Evolutionary conservation across 1,284 basidiomycete genomes (phyloP).

Genomic region (Boletus smithii): DNA sequence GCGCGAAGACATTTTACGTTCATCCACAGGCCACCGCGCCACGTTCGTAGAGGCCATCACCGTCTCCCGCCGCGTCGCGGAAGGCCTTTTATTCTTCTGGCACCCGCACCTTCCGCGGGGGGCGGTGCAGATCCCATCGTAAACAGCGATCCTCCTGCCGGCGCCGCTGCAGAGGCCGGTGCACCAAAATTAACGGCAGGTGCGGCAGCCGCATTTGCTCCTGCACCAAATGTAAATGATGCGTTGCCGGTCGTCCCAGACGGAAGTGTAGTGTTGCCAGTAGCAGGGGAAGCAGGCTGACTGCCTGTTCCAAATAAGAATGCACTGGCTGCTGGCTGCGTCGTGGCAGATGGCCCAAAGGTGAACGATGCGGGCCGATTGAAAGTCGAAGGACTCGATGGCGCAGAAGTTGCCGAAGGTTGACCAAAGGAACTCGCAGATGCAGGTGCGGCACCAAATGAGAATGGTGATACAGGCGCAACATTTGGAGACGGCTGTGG

Average conservation of each 20-base stretch:
- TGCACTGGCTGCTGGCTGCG: conserved; percentile 27
- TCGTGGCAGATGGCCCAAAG: conserved; percentile 37
- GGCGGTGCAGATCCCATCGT: conserved; percentile 54
- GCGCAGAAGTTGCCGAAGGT: conserved; percentile 41
- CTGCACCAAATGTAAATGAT: conserved; percentile 37
- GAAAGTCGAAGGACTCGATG: conserved; percentile 51
- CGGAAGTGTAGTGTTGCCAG: conserved; percentile 34
- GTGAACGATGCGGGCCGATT: conserved; percentile 35
- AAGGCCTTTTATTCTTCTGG: conserved; percentile 51
- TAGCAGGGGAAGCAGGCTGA: conserved; percentile 59
- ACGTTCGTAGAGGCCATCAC: conserved; percentile 9
- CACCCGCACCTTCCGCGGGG: conserved; percentile 33
- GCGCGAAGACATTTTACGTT: conserved; percentile 7
- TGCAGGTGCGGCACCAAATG: conserved; percentile 42
- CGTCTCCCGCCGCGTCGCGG: conserved; percentile 41
- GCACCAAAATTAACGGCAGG: conserved; percentile 42
- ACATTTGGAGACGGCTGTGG: conserved; percentile 37
- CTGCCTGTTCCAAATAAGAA: conserved; percentile 36
- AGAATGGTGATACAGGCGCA: conserved; percentile 40
- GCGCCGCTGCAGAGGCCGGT: conserved; percentile 33
- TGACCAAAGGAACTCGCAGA: conserved; percentile 45
- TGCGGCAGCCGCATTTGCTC: conserved; percentile 30
- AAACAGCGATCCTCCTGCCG: conserved; percentile 44
- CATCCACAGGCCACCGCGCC: conserved; percentile 16
- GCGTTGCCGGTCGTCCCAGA: conserved; percentile 41